Percentiles rank a stretch among this genome's conserved stretches.
These are phyloP conservation scores for Quercus mongolica DNA, from an alignment of 306 rosid genomes.

Conservation along the genomic window DNA sequence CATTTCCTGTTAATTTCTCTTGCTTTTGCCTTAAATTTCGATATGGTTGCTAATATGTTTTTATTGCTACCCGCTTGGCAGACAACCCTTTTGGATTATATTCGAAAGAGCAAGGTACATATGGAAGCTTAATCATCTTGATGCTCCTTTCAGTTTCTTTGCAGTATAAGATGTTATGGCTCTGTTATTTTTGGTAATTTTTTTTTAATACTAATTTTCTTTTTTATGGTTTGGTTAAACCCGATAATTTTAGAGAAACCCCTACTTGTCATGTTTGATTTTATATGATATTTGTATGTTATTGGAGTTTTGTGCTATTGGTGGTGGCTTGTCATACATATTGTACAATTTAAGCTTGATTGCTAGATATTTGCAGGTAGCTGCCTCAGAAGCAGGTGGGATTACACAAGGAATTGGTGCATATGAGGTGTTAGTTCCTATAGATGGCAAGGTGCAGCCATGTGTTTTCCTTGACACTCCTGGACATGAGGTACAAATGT, in stretches of 20 bases:
- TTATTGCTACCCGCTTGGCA: constrained; percentile 40
- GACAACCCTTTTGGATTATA: constrained; percentile 93
- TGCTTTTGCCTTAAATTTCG: background rate
- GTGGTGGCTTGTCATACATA: constrained; percentile 1
- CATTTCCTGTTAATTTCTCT: constrained; percentile 1
- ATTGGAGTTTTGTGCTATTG: background rate
- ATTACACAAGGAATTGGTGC: constrained; percentile 99
- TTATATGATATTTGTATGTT: background rate
- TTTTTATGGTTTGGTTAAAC: background rate
- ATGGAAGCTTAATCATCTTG: constrained; percentile 16
- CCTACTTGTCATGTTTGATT: background rate
- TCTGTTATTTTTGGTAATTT: background rate
- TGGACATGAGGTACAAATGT: constrained; percentile 79
- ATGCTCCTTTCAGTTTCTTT: constrained; percentile 17
- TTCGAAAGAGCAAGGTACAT: constrained; percentile 88
- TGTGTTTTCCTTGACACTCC: constrained; percentile 99
- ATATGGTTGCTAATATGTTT: constrained; percentile 30
- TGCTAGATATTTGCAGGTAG: constrained; percentile 63
- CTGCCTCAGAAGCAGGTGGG: constrained; percentile 99
- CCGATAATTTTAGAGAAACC: background rate
- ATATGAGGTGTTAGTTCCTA: constrained; percentile 76
- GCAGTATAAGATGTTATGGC: background rate
- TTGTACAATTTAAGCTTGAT: constrained; percentile 23
- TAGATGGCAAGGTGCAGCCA: constrained; percentile 75
- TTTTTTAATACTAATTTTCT: background rate